Conservation (phyloP, 2,329 filamentous ascomycete genomes). For the Parascedosporium putredinis region DNA sequence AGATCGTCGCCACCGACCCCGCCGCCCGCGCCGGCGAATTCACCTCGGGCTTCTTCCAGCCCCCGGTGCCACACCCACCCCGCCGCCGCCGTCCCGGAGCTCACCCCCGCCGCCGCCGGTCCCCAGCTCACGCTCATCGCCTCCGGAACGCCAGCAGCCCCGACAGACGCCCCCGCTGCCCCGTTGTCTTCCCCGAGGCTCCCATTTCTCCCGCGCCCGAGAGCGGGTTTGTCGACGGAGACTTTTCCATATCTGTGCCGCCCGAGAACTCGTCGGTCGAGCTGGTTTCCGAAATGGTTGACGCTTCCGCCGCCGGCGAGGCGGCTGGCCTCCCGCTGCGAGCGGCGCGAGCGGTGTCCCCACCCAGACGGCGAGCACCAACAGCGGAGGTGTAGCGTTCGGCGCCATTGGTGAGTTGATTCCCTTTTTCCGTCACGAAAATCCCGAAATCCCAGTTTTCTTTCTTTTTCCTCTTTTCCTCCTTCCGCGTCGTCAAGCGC, state of each 20-base stretch:
- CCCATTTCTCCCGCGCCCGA: neutral
- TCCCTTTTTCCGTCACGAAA: neutral
- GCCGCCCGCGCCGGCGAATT: too few species aligned
- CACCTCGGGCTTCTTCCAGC: neutral
- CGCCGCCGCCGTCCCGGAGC: neutral
- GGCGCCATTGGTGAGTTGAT: conserved; percentile 8
- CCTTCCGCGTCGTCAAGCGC: too few species aligned
- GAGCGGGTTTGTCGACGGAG: neutral
- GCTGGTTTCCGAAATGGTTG: neutral
- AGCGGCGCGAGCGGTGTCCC: neutral
- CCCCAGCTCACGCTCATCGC: neutral
- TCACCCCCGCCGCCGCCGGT: neutral
- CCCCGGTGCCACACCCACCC: neutral
- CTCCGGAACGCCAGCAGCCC: neutral
- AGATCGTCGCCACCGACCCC: too few species aligned
- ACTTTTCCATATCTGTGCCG: neutral
- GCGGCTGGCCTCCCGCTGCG: too few species aligned
- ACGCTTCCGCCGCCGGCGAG: neutral
- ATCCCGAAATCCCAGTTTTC: too few species aligned
- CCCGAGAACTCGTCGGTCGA: neutral
- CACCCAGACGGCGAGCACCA: neutral
- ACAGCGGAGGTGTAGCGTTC: conserved; percentile 3
- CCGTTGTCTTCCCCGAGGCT: neutral
- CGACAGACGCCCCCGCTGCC: neutral
- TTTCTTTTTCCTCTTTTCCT: too few species aligned